Percentiles rank a stretch among this genome's conserved stretches.
Evolutionary conservation across 345 rosid genomes (phyloP).

Genomic region (Eucalyptus pauciflora): DNA sequence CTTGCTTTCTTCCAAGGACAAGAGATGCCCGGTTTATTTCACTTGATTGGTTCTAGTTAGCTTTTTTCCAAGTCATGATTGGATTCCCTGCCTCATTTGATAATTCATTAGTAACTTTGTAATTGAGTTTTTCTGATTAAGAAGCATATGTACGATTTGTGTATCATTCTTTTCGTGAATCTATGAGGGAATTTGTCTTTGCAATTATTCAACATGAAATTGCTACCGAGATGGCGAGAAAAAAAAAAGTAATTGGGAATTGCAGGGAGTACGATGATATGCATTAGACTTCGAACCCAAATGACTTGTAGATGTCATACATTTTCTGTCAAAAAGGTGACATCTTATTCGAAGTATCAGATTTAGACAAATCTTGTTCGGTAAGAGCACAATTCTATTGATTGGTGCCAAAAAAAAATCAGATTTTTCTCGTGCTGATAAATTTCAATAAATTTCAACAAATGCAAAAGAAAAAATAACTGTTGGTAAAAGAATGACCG

Average conservation of each 20-base stretch:
- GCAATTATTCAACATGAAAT: background rate
- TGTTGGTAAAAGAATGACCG: background rate
- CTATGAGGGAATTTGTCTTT: background rate
- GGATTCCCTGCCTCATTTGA: background rate
- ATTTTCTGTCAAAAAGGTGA: background rate
- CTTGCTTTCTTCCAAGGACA: constrained; percentile 26
- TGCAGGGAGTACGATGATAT: background rate
- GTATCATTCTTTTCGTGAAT: background rate
- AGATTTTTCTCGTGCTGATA: background rate
- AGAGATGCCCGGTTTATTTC: constrained; percentile 74
- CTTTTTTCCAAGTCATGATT: background rate
- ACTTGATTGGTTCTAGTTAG: constrained; percentile 10
- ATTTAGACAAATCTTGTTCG: background rate
- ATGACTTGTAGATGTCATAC: background rate
- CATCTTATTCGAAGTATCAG: background rate
- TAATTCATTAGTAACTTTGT: background rate
- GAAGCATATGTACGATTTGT: background rate
- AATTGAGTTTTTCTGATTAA: background rate
- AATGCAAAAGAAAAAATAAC: background rate
- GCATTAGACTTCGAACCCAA: background rate
- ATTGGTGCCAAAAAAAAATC: background rate
- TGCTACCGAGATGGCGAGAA: background rate
- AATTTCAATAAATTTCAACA: background rate
- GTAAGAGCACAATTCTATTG: background rate
- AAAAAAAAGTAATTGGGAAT: background rate